A percentile compares a stretch with the other conserved stretches of the same genome.
Conservation (phyloP, 805 yeast genomes). For the Candida gorgasii region DNA sequence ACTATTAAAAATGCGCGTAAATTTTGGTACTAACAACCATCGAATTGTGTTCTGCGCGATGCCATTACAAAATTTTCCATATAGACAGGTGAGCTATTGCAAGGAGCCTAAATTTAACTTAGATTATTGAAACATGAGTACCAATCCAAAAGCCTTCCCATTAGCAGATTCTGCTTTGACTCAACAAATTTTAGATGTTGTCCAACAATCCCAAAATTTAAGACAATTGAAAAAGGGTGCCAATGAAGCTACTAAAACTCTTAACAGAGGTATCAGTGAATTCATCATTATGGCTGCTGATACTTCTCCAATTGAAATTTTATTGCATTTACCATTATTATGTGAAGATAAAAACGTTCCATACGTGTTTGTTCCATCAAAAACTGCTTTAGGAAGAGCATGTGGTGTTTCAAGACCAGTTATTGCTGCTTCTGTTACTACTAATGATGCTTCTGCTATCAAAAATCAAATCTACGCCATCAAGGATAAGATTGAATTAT, state of each 20-base stretch:
- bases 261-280: conserved; percentile 99
- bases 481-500: conserved; percentile 98
- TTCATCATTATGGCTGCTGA: conserved; percentile 99
- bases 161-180: conserved; percentile 93
- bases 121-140: conserved; percentile 53
- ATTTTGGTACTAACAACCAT: conserved; percentile 6
- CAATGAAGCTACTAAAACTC: conserved; percentile 98
- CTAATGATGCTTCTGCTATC: conserved; percentile 97
- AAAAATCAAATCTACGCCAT: conserved; percentile 95
- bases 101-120: conserved; percentile 47
- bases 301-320: conserved; percentile 98
- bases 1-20: conserved; percentile 1
- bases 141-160: conserved; percentile 99
- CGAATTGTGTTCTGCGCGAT: neutral
- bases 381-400: conserved; percentile 98
- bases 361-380: conserved; percentile 97
- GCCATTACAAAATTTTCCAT: conserved; percentile 10
- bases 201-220: conserved; percentile 95
- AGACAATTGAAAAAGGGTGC: conserved; percentile 99
- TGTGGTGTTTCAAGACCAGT: conserved; percentile 99
- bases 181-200: conserved; percentile 96
- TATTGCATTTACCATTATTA: conserved; percentile 92
- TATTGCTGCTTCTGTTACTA: conserved; percentile 96
- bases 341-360: conserved; percentile 99
- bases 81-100: conserved; percentile 43